Evolutionary conservation across 2,329 filamentous ascomycete genomes (phyloP), one percentile per base, ranked within the genome.

Genomic region (Apiospora malaysiana): DNA sequence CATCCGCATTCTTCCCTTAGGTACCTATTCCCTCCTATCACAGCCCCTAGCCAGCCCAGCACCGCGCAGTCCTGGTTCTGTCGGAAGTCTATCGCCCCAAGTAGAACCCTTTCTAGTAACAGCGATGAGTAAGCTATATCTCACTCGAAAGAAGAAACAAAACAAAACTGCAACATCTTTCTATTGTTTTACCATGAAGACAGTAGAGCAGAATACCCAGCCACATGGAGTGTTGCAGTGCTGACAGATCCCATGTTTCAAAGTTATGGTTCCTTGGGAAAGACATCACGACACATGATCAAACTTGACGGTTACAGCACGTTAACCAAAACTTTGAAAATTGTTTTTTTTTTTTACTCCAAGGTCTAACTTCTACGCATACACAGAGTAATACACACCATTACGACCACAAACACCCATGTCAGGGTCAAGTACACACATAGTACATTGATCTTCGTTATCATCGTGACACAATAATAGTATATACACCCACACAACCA

Each of bases 281-380:
- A 56, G 27, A 56, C 49, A 56, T 56, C 49, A 32, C 25, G 49
- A 32, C 49, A 32, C 49, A 18, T 56, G 49, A 56, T 56, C 49
- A 56, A 32, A 56, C 49, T 21, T 56, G 49, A 32, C 49, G 27
- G 16, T 8, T 25, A 51, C 10, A 56, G 8, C 25, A 9, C 14
- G 23, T 23, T 25, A 32, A 32, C 3, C 16, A 56, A 12, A 56
- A 16, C 49, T 18, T 18, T 2, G 49, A 14, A 23, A 16, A 7
- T 14, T 12, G 18, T 32, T 2, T 18, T 0, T 3, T 32, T 23
- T 27, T 2, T 8, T 56, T 14, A 21, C 49, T 18, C 18, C 49
- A 32, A 56, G 32, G 25, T 18, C 25, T 18, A 56, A 25, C 14
- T 9, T 9, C 40, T 14, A 16, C 2, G 32, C 27, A 21, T 59